A percentile compares a stretch with the other conserved stretches of the same genome.
Evolutionary conservation across 257 asterid genomes (phyloP).

Genomic region (Orobanche coerulescens): DNA sequence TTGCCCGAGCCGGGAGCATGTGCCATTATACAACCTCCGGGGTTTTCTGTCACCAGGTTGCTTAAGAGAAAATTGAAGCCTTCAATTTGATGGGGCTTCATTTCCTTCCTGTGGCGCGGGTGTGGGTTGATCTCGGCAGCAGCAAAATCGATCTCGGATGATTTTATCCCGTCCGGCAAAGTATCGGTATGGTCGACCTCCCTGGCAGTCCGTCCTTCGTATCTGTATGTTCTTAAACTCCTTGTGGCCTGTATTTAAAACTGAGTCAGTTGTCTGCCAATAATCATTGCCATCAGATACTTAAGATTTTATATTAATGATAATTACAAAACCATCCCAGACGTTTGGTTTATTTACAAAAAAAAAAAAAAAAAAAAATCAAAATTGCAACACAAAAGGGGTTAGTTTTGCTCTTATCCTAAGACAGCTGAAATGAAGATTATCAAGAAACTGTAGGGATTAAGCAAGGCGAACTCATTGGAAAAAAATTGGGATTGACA

Average conservation of each 20-base stretch:
- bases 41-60: constrained; percentile 75
- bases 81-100: constrained; percentile 96
- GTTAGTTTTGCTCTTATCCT: no score
- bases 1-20: constrained; percentile 99
- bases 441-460: no score
- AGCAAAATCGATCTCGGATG: constrained; percentile 38
- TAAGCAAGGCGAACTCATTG: no score
- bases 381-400: no score
- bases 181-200: constrained; percentile 42
- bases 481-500: no score
- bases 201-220: constrained; percentile 57
- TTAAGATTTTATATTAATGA: not conserved
- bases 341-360: constrained; percentile 4
- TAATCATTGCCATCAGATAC: constrained; percentile 12
- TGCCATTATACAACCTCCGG: constrained; percentile 97
- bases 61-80: constrained; percentile 89
- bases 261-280: constrained; percentile 15
- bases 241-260: constrained; percentile 42
- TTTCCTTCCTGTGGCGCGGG: constrained; percentile 84
- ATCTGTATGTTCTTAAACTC: constrained; percentile 60
- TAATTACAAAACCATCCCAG: not conserved
- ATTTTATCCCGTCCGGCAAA: constrained; percentile 37
- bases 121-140: constrained; percentile 73
- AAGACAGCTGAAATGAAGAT: no score
- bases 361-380: no score